phyloP scores from a whole-genome alignment of 345 rosid genomes.

The Bruguiera parviflora region DNA sequence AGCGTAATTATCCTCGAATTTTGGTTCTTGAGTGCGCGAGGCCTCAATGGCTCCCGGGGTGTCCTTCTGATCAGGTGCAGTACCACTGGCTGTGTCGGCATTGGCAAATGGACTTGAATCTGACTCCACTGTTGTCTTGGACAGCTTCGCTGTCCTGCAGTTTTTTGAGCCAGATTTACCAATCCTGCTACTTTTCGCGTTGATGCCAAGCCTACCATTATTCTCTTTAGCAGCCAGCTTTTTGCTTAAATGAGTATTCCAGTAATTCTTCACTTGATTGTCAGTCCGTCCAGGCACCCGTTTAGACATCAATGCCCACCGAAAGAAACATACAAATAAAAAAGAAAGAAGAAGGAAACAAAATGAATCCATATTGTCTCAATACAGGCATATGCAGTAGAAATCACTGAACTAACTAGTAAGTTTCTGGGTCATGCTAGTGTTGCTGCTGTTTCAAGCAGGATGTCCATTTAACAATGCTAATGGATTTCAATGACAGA shows the following conservation, averaged over 20 bases:
- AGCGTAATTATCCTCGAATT: constrained; percentile 21
- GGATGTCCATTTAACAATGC: not conserved
- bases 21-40: constrained; percentile 8
- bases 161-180: constrained; percentile 10
- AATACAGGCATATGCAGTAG: not conserved
- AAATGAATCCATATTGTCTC: too few relatives aligned
- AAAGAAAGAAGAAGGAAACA: not conserved
- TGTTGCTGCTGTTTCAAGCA: too few relatives aligned
- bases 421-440: too few relatives aligned
- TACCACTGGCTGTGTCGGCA: not conserved
- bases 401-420: too few relatives aligned
- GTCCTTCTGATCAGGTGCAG: constrained; percentile 2
- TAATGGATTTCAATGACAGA: not conserved
- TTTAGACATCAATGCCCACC: constrained; percentile 71
- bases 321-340: constrained; percentile 1
- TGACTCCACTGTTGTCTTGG: too few relatives aligned
- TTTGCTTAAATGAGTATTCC: constrained; percentile 57
- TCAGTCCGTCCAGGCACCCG: constrained; percentile 71
- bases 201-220: constrained; percentile 17
- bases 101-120: too few relatives aligned
- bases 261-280: constrained; percentile 69
- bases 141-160: too few relatives aligned
- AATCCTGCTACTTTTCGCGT: constrained; percentile 19
- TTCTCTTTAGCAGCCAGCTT: constrained; percentile 25
- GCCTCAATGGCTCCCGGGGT: constrained; percentile 15